Percentiles rank a stretch among this genome's conserved stretches.
These are phyloP conservation scores for Candida sanyiensis DNA, from an alignment of 805 yeast species.

Conservation along the genomic window DNA sequence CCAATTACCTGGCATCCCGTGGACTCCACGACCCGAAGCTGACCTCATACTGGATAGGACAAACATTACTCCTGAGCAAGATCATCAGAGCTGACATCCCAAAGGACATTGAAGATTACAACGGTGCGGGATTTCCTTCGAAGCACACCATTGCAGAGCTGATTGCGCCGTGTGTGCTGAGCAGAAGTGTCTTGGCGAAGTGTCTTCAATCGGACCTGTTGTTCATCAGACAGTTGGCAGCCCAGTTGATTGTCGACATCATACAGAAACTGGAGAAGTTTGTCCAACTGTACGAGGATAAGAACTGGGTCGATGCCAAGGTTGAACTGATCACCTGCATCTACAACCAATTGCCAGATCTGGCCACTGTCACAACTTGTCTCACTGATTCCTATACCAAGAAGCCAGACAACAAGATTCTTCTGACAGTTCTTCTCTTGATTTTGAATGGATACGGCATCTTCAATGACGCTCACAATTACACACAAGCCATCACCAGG, in stretches of 20 bases:
- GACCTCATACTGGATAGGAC: constrained; percentile 80
- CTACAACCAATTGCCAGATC: constrained; percentile 42
- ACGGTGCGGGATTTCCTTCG: constrained; percentile 29
- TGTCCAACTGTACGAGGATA: constrained; percentile 29
- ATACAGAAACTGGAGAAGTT: constrained; percentile 49
- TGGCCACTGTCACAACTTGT: constrained; percentile 37
- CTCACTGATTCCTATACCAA: constrained; percentile 37
- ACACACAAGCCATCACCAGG: constrained; percentile 29
- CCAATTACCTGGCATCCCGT: constrained; percentile 50
- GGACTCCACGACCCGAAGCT: constrained; percentile 76
- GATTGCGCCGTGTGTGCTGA: constrained; percentile 59
- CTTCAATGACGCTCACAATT: constrained; percentile 32
- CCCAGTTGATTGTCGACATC: constrained; percentile 51
- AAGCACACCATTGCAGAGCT: constrained; percentile 42
- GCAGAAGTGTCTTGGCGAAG: constrained; percentile 51
- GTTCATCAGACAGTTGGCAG: constrained; percentile 56
- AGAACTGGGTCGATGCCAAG: constrained; percentile 37
- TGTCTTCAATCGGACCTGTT: constrained; percentile 46
- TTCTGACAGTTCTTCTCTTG: constrained; percentile 43
- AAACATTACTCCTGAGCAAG: constrained; percentile 53
- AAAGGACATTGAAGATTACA: constrained; percentile 24
- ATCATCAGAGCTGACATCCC: constrained; percentile 58
- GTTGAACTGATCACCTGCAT: constrained; percentile 31
- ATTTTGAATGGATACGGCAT: constrained; percentile 35
- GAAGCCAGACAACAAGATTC: constrained; percentile 36